Base-by-base conservation (phyloP, 805 yeast genomes). In the Kodamaea nitidulidarum region DNA sequence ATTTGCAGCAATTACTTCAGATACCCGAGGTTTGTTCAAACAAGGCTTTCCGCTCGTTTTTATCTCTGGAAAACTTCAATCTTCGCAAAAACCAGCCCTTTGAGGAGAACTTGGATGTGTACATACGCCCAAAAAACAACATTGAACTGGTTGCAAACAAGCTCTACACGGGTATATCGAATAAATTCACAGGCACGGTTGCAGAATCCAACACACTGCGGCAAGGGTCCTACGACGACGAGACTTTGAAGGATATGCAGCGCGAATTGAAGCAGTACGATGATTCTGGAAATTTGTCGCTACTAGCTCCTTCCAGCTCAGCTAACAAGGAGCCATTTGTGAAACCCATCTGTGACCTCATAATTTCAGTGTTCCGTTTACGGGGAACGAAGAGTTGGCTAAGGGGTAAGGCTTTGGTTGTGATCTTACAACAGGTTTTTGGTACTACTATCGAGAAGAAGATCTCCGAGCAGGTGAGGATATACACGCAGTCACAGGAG, bases 401-500 rank as follows among this genome's bases (percentile, higher is more conserved):
- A 1, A 66, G 95, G 38, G 97, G 96, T 0, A 68, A 88, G 32
- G 96, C 96, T 0, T 68, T 88, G 7, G 71, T 88, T 27, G 79
- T 88, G 4, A 77, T 90, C 3, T 62, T 90, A 38, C 96, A 88
- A 57, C 96, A 88, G 55, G 59, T 90, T 1, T 70, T 90, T 27
- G 97, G 97, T 0, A 84, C 91, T 2, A 84, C 96, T 0, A 81
- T 90, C 37, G 96, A 90, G 53, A 81, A 78, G 53, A 76, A 75
- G 39, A 71, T 79, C 4, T 62, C 80, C 29, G 69, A 71, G 20
- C 63, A 63, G 42, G 57, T 76, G 22, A 63, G 67, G 27, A 51
- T 49, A 15, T 56, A 53, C 25, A 15, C 65, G 4, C 45, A 66
- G 27, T 65, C 67, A 7, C 79, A 75, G 33, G 70, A 64, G 7